phyloP scores from a whole-genome alignment of 768 basidiomycete genomes.

The Collybiopsis confluens region DNA sequence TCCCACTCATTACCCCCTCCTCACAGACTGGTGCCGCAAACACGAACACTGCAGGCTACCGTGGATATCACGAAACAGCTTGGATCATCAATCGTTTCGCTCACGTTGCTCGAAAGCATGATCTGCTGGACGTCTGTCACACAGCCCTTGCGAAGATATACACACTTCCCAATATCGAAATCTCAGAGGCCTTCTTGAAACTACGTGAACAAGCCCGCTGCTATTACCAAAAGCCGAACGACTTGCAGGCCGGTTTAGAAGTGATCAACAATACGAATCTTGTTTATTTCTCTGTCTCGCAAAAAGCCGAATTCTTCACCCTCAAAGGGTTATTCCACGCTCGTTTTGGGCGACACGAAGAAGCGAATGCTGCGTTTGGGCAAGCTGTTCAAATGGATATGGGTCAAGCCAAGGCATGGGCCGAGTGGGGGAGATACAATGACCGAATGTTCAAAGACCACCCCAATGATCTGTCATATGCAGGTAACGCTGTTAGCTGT shows the following conservation, averaged over 20 bases:
- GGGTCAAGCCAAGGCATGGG: slow-evolving; percentile 94
- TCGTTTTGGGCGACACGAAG: slow-evolving; percentile 77
- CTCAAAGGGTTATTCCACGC: slow-evolving; percentile 99
- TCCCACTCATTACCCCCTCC: slow-evolving; percentile 71
- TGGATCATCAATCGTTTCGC: slow-evolving; percentile 99
- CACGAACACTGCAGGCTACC: slow-evolving; percentile 82
- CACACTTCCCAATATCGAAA: slow-evolving; percentile 98
- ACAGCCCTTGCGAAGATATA: slow-evolving; percentile 95
- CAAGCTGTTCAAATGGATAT: slow-evolving; percentile 97
- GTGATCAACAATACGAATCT: slow-evolving; percentile 99
- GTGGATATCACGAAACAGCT: slow-evolving; percentile 98
- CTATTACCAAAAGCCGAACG: slow-evolving; percentile 93
- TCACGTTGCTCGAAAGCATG: slow-evolving; percentile 96
- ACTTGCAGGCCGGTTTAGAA: slow-evolving; percentile 90
- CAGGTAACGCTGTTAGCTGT: slow-evolving; percentile 91
- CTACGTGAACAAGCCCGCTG: slow-evolving; percentile 97
- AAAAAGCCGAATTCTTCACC: slow-evolving; percentile 98
- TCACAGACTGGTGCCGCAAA: slow-evolving; percentile 29
- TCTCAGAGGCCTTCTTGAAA: slow-evolving; percentile 98
- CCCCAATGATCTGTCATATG: slow-evolving; percentile 67
- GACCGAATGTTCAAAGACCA: slow-evolving; percentile 91
- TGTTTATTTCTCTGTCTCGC: slow-evolving; percentile 90
- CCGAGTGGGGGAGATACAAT: slow-evolving; percentile 94
- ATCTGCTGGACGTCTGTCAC: slow-evolving; percentile 93
- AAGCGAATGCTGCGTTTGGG: slow-evolving; percentile 88